Evolutionary conservation across 768 basidiomycete genomes (phyloP).

Genomic region (Suillus alpinus): DNA sequence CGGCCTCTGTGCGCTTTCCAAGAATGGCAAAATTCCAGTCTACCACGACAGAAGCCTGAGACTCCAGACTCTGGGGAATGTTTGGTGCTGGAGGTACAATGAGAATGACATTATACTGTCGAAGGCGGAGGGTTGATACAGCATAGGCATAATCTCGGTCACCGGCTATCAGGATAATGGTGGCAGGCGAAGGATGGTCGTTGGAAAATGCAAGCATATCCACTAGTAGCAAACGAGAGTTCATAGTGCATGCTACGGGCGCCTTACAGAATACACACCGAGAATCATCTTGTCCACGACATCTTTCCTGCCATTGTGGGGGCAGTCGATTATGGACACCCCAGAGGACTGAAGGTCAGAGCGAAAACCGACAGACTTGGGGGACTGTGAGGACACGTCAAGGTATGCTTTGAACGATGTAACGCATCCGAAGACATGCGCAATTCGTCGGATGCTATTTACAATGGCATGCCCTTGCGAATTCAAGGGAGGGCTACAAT

Average conservation of each 20-base stretch:
- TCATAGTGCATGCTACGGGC: slow-evolving; percentile 5
- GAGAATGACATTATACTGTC: slow-evolving; percentile 51
- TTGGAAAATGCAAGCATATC: slow-evolving; percentile 67
- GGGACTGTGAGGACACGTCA: slow-evolving; percentile 40
- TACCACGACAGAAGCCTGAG: slow-evolving; percentile 50
- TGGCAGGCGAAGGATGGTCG: slow-evolving; percentile 52
- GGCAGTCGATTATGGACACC: slow-evolving; percentile 38
- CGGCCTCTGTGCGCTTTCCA: slow-evolving; percentile 21
- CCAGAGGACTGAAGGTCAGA: slow-evolving; percentile 46
- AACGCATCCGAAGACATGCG: slow-evolving; percentile 45
- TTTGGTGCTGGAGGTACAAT: slow-evolving; percentile 38
- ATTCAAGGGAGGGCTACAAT: slow-evolving; percentile 26
- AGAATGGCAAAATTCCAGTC: slow-evolving; percentile 48
- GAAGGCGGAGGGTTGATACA: slow-evolving; percentile 52
- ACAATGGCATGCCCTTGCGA: slow-evolving; percentile 36
- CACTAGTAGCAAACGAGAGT: slow-evolving; percentile 40
- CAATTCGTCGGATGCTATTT: slow-evolving; percentile 42
- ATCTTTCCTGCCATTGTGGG: slow-evolving; percentile 32
- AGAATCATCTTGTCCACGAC: slow-evolving; percentile 50
- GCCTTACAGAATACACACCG: slow-evolving; percentile 23
- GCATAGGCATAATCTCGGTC: slow-evolving; percentile 69
- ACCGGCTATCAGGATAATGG: slow-evolving; percentile 64
- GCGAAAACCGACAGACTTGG: slow-evolving; percentile 33
- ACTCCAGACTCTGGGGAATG: slow-evolving; percentile 44
- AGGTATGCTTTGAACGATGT: slow-evolving; percentile 54